Base-by-base conservation (phyloP, 2,329 filamentous ascomycete genomes). In the Coniella vitis region DNA sequence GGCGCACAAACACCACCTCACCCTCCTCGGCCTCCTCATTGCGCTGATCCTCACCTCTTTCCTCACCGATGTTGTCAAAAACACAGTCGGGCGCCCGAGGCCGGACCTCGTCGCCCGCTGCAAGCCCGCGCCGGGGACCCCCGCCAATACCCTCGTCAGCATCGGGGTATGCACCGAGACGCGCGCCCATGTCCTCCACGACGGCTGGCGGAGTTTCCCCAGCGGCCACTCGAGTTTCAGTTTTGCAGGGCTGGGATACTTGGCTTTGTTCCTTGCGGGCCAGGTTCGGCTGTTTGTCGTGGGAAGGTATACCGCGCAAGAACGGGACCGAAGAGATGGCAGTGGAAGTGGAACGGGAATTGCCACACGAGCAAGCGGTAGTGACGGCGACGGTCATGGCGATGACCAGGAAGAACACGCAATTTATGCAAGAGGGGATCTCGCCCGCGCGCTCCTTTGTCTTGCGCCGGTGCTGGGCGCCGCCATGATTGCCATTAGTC, bases 41-140 rank as follows among this genome's bases (percentile, higher is more conserved):
- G 79, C 83, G 55, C 67, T 97, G 21, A 74, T 89, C 57, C 74
- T 95, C 43, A 85, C 88, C 0, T 78, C 81, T 5, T 86, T 96
- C 64, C 72, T 97, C 38, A 97, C 93, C 38, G 90, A 97, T 63
- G 71, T 91, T 22, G 76, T 97, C 62, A 98, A 98, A 68, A 95
- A 95, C 62, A 78, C 86, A 9, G 86, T 91, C 21, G 88, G 88
- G 8, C 72, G 88, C 10, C 88, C 90, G 14, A 69, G 78, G 5
- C 78, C 78, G 0, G 78, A 82, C 55, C 63, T 82, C 4, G 62
- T 82, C 21, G 82, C 85, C n/a, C 83, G 93, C 34, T 98, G 93
- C 68, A 83, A 86, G 55, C 90, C 93, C 1, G 69, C 60, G 0
- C 29, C 61, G 0, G 70, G 65, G 31, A 78, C 78, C 2, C 69